Evolutionary conservation across 495 filamentous ascomycete genomes (phyloP).

Genomic region (Aspergillus indologenus): DNA sequence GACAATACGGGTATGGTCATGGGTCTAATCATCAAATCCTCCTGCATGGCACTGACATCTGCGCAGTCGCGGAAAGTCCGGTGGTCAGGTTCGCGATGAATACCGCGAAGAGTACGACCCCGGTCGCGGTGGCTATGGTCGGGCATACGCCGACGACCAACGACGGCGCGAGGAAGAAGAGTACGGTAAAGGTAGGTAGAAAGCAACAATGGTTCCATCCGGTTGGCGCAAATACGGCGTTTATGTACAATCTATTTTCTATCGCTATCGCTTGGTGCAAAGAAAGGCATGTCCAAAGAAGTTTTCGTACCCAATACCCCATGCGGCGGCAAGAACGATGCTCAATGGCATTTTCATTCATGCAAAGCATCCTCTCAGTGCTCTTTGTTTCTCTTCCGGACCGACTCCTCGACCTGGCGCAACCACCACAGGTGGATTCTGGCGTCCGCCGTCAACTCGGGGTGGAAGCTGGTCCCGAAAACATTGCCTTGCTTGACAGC

Average conservation of each 20-base stretch:
- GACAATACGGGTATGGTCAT: conserved; percentile 76
- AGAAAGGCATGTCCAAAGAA: conserved; percentile 17
- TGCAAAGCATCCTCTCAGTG: conserved; percentile 7
- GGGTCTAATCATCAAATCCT: background rate
- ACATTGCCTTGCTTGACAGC: conserved; percentile 92
- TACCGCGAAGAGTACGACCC: conserved; percentile 96
- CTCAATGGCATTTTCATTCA: conserved; percentile 8
- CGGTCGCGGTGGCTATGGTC: conserved; percentile 80
- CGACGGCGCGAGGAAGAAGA: conserved; percentile 57
- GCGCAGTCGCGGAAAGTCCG: conserved; percentile 76
- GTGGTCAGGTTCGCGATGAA: conserved; percentile 95
- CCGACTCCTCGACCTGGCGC: conserved; percentile 56
- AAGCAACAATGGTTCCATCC: conserved; percentile 13
- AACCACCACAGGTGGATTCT: conserved; percentile 97
- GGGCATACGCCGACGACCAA: conserved; percentile 62
- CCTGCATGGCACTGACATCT: conserved; percentile 20
- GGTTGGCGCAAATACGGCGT: conserved; percentile 36
- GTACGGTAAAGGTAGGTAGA: conserved; percentile 50
- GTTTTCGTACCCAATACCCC: conserved; percentile 22
- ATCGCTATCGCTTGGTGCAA: conserved; percentile 15
- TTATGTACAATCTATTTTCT: conserved; percentile 27
- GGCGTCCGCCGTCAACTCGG: conserved; percentile 84
- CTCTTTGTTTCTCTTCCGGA: conserved; percentile 29
- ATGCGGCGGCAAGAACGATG: conserved; percentile 6
- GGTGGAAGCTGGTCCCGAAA: conserved; percentile 95